Evolutionary conservation across 2,329 filamentous ascomycete species (phyloP), one percentile per base, ranked within the genome.

Genomic region (Remersonia thermophila): DNA sequence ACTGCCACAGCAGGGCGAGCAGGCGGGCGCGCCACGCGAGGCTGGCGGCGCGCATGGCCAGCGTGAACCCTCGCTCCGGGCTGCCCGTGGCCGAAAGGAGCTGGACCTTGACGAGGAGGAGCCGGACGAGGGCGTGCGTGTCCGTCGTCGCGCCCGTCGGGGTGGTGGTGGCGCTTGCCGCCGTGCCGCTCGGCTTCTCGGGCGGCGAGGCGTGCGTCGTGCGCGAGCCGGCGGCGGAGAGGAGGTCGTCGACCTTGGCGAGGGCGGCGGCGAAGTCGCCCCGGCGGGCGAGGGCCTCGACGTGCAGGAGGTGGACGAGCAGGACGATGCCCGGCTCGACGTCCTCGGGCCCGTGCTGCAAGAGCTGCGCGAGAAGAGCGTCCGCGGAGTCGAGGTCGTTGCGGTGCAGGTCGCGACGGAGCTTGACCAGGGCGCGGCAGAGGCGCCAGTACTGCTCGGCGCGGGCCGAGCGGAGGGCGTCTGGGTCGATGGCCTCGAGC

Each of bases 1-100:
- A 75, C 42, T 80, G 72, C 77, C 84, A 91, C 7, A 94, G 62
- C 13, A 71, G 69, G 0, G 74, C 71, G 12, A 87, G 65, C 7
- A 89, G 61, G 1, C 77, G 69, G 1, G 80, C 73, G 32, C 77
- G 71, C 63, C 81, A 77, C 0, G 83, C 79, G 13, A 85, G 73
- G 50, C 71, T 79, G 3, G 82, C 78, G 1, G 85, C 85, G 30
- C 83, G 71, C 49, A 93, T 66, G 4, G 77, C 77, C 4, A 87
- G 67, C 2, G 81, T 84, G 54, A 94, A 85, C 0, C 76, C 84
- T 41, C 80, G 73, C 47, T 83, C 73, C 0, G 84, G 71, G 3
- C 79, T 73, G 2, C 79, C 80, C 30, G 73, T 73, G 46, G 69
- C 71, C 37, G 75, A 71, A 38, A 85, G 75, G 3, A 93, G 66